Percentiles rank a stretch among this genome's conserved stretches.
Conservation (phyloP, 805 yeast genomes). For the Ogataea ganodermae region DNA sequence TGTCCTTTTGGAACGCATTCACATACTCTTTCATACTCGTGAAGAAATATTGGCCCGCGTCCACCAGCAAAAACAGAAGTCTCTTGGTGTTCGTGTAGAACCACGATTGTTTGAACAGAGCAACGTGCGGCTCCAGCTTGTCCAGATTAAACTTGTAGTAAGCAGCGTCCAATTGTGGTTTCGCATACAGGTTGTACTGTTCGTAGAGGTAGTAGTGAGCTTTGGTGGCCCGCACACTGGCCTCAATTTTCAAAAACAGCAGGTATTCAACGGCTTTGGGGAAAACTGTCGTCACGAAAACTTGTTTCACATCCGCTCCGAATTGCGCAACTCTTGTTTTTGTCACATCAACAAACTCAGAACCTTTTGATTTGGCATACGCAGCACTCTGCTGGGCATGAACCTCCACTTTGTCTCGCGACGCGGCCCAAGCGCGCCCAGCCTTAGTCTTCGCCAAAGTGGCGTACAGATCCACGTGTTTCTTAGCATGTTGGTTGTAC, state of each 20-base stretch:
- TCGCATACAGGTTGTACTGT: conserved; percentile 27
- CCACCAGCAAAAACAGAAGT: conserved; percentile 4
- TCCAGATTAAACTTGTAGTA: conserved; percentile 17
- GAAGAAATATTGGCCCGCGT: conserved; percentile 9
- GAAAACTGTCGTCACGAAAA: conserved; percentile 13
- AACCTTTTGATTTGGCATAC: conserved; percentile 11
- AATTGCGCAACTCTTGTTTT: conserved; percentile 9
- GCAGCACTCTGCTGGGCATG: background rate
- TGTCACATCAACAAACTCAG: background rate
- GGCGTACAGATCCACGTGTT: conserved; percentile 22
- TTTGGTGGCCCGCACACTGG: conserved; percentile 10
- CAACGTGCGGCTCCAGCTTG: conserved; percentile 24
- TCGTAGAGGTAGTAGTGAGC: conserved; percentile 15
- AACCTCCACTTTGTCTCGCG: conserved; percentile 3
- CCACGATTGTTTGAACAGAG: conserved; percentile 14
- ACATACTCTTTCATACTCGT: conserved; percentile 14
- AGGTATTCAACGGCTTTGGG: conserved; percentile 16
- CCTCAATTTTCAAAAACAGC: conserved; percentile 8
- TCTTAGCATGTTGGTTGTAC: conserved; percentile 20
- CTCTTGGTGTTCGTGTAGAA: conserved; percentile 13
- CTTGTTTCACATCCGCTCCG: background rate
- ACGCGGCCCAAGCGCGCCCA: background rate
- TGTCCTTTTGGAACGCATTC: conserved; percentile 22
- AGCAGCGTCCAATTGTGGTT: conserved; percentile 20
- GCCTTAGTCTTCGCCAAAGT: conserved; percentile 11